A percentile compares a stretch with the other conserved stretches of the same genome.
Conservation (phyloP, 371 early-diverging fungal genomes). For the Nematocida ausubeli region DNA sequence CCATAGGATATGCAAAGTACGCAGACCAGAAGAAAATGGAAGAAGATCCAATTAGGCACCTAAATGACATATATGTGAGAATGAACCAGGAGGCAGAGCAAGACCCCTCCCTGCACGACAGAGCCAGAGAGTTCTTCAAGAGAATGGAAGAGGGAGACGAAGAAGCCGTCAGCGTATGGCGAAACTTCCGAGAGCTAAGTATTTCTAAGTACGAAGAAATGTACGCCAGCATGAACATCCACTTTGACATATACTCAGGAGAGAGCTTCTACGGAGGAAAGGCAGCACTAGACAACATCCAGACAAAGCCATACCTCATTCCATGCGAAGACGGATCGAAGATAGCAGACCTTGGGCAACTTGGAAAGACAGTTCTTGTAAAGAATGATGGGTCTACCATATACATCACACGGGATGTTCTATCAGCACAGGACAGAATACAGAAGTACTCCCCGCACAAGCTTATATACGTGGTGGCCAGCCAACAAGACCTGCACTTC, state of each 20-base stretch:
- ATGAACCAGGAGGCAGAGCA: conserved; percentile 76
- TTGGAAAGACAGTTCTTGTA: conserved; percentile 72
- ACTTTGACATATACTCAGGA: conserved; percentile 93
- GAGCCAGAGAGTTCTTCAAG: conserved; percentile 88
- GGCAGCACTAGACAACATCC: conserved; percentile 71
- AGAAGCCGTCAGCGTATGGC: conserved; percentile 78
- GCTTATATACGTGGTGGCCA: conserved; percentile 88
- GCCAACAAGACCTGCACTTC: conserved; percentile 87
- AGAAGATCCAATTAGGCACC: conserved; percentile 82
- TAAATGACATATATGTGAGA: conserved; percentile 86
- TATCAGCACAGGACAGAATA: conserved; percentile 85
- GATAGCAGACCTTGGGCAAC: conserved; percentile 61
- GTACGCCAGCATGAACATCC: conserved; percentile 83
- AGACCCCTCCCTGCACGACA: conserved; percentile 74
- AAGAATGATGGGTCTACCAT: conserved; percentile 91
- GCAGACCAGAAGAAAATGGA: conserved; percentile 74
- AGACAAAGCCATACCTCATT: conserved; percentile 70
- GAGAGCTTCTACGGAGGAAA: conserved; percentile 84
- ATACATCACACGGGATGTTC: conserved; percentile 94
- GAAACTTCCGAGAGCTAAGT: conserved; percentile 80
- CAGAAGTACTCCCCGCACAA: conserved; percentile 81
- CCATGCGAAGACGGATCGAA: conserved; percentile 64
- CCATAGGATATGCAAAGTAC: conserved; percentile 79
- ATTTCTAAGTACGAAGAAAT: conserved; percentile 85
- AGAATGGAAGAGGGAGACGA: conserved; percentile 91